Conservation (phyloP, 2,329 filamentous ascomycete genomes). For the Juglanconis oblonga region DNA sequence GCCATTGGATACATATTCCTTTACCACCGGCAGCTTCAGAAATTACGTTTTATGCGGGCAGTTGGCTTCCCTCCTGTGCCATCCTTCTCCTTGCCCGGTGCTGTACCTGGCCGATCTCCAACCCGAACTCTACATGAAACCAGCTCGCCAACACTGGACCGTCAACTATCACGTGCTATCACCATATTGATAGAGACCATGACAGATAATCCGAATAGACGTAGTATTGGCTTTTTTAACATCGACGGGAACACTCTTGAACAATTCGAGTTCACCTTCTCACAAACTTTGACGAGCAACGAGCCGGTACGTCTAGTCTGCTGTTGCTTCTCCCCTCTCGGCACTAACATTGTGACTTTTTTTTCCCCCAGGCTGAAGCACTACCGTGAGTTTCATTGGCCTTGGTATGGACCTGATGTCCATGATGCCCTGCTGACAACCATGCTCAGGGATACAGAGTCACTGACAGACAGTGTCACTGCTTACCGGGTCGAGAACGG, state of each 20-base stretch:
- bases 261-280: conserved; percentile 15
- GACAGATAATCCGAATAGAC: conserved; percentile 14
- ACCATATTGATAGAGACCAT: background rate
- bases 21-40: background rate
- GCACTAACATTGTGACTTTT: background rate
- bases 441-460: conserved; percentile 7
- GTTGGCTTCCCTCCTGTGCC: background rate
- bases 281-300: conserved; percentile 6
- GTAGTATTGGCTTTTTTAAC: conserved; percentile 12
- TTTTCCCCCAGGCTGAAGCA: conserved; percentile 1
- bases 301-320: background rate
- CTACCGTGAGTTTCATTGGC: conserved; percentile 12
- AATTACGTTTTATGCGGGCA: background rate
- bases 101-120: too few relatives aligned
- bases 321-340: background rate
- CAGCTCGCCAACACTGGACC: background rate
- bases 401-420: too few relatives aligned
- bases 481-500: conserved; percentile 17
- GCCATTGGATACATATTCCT: background rate
- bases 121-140: too few relatives aligned
- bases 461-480: conserved; percentile 14
- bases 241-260: conserved; percentile 7
- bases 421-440: background rate
- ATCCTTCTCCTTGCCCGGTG: background rate
- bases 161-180: background rate